Evolutionary conservation across 495 filamentous ascomycete genomes (phyloP).

Genomic region (Evansstolkia leycettana): DNA sequence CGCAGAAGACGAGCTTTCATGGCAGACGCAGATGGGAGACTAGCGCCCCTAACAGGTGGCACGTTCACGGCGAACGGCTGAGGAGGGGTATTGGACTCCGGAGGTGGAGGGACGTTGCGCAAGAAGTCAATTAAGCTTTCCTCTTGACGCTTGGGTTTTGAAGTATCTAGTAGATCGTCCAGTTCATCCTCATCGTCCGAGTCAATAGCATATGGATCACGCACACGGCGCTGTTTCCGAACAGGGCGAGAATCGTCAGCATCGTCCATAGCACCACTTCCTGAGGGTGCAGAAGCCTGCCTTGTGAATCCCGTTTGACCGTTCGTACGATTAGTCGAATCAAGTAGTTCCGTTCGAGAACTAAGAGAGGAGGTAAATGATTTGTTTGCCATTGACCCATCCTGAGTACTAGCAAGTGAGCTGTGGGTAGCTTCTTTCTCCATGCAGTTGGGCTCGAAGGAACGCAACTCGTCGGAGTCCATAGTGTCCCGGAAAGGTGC

Average conservation of each 20-base stretch:
- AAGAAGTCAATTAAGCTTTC: conserved; percentile 84
- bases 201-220: conserved; percentile 88
- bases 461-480: conserved; percentile 65
- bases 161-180: conserved; percentile 49
- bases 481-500: conserved; percentile 76
- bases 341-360: conserved; percentile 47
- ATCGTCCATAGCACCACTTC: conserved; percentile 4
- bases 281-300: conserved; percentile 4
- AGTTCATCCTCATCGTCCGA: conserved; percentile 67
- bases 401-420: conserved; percentile 33
- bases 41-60: background rate
- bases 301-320: conserved; percentile 6
- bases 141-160: conserved; percentile 37
- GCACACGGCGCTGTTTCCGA: conserved; percentile 64
- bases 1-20: conserved; percentile 53
- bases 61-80: background rate
- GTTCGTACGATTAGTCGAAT: conserved; percentile 17
- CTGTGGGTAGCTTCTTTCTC: conserved; percentile 11
- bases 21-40: conserved; percentile 17
- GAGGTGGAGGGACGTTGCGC: conserved; percentile 65
- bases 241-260: conserved; percentile 17
- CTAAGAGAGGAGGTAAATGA: too few species aligned
- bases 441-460: conserved; percentile 22
- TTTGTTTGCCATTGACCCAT: conserved; percentile 30
- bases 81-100: conserved; percentile 30